phyloP scores from a whole-genome alignment of 73 alveolate genomes.

The Tetrahymena elliotti region DNA sequence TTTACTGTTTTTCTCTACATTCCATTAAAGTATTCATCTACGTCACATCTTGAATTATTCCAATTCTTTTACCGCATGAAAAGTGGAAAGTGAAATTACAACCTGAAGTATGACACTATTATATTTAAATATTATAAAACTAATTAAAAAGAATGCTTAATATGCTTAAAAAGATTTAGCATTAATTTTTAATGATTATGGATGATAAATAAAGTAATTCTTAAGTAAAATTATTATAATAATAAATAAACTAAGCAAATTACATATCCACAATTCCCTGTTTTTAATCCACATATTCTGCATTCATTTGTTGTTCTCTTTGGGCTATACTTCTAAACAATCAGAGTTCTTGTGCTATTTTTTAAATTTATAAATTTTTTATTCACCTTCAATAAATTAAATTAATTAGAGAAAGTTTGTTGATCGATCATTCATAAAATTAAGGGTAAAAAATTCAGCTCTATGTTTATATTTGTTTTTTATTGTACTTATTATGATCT shows the following conservation, averaged over 20 bases:
- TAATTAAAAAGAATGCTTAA: too few relatives aligned
- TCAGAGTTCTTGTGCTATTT: not conserved
- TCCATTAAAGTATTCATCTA: not conserved
- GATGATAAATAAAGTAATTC: not conserved
- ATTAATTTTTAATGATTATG: too few relatives aligned
- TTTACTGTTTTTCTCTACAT: not conserved
- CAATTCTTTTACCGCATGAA: not conserved
- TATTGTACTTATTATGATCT: too few relatives aligned
- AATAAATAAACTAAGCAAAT: not conserved
- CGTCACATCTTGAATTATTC: not conserved
- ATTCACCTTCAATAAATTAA: too few relatives aligned
- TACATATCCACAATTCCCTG: not conserved
- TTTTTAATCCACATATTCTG: not conserved
- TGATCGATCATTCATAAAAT: too few relatives aligned
- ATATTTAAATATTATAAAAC: too few relatives aligned
- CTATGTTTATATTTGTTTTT: too few relatives aligned
- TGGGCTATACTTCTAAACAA: not conserved
- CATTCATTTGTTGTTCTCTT: not conserved
- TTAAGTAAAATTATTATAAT: too few relatives aligned
- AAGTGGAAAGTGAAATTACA: not conserved
- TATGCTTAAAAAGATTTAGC: not conserved
- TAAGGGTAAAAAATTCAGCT: too few relatives aligned
- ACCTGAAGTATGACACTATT: not conserved
- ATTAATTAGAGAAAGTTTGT: not conserved
- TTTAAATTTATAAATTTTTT: too few relatives aligned